phyloP scores from a whole-genome alignment of 2,329 filamentous ascomycete species.

The Trichophyton mentagrophytes region DNA sequence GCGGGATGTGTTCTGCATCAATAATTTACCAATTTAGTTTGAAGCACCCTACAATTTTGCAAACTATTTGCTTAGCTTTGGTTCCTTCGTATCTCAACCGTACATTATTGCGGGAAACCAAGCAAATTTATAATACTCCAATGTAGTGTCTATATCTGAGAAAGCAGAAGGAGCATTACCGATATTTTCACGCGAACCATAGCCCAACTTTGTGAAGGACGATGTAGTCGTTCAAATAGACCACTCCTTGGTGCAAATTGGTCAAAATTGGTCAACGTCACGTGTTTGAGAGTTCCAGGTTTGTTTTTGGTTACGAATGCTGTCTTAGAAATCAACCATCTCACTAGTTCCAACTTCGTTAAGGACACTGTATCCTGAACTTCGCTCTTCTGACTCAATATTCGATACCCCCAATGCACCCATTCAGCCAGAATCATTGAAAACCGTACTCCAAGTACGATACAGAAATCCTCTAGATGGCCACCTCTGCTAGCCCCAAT shows the following conservation, averaged over 20 bases:
- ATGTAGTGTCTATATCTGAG: too few relatives aligned
- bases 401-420: neutral
- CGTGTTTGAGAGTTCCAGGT: neutral
- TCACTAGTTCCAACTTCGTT: neutral
- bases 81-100: too few relatives aligned
- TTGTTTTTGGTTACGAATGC: neutral
- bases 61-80: too few relatives aligned
- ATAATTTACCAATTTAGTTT: too few relatives aligned
- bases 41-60: too few relatives aligned
- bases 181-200: too few relatives aligned
- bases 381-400: neutral
- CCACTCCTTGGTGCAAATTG: too few relatives aligned
- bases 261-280: neutral
- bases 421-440: neutral
- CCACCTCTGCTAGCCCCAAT: slow-evolving; percentile 10
- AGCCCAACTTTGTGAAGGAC: neutral
- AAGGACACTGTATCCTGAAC: neutral
- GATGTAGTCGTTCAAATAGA: neutral
- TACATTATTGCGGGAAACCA: too few relatives aligned
- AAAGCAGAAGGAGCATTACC: too few relatives aligned
- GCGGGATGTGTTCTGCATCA: too few relatives aligned
- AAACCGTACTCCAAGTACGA: neutral
- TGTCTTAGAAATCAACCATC: neutral
- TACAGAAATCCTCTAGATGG: neutral
- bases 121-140: too few relatives aligned